Conservation (phyloP, 148 eudicot species). For the Rhododendron kiyosumense region DNA sequence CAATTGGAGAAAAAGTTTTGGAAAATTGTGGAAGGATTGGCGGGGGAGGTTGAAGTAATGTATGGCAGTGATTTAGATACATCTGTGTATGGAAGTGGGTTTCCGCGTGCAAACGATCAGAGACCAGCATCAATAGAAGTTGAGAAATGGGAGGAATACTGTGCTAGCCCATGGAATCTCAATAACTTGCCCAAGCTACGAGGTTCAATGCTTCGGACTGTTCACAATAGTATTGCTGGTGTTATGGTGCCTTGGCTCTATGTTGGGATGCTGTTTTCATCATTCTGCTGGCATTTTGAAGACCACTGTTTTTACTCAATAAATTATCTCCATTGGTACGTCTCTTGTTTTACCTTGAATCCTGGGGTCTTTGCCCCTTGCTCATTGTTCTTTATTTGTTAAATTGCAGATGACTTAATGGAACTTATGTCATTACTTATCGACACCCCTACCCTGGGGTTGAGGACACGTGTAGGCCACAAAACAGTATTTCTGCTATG, state of each 20-base stretch:
- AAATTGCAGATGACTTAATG: background rate
- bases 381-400: background rate
- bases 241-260: slow-evolving; percentile 99
- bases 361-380: background rate
- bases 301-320: slow-evolving; percentile 98
- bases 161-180: slow-evolving; percentile 95
- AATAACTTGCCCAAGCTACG: slow-evolving; percentile 88
- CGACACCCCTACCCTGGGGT: background rate
- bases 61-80: slow-evolving; percentile 99
- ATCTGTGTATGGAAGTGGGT: slow-evolving; percentile 89
- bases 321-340: slow-evolving; percentile 98
- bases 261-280: slow-evolving; percentile 96
- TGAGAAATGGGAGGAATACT: slow-evolving; percentile 70
- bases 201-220: slow-evolving; percentile 94
- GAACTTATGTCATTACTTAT: background rate
- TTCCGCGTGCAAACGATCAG: slow-evolving; percentile 67
- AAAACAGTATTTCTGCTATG: background rate
- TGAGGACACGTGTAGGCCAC: background rate
- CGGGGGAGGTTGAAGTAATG: slow-evolving; percentile 92
- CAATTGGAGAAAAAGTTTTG: slow-evolving; percentile 95
- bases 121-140: slow-evolving; percentile 54
- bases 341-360: background rate
- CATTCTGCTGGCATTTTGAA: slow-evolving; percentile 99
- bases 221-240: slow-evolving; percentile 92
- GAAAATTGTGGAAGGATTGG: slow-evolving; percentile 94